phyloP scores from a whole-genome alignment of 78 protist genomes.

The Chrysochromulina parva region DNA sequence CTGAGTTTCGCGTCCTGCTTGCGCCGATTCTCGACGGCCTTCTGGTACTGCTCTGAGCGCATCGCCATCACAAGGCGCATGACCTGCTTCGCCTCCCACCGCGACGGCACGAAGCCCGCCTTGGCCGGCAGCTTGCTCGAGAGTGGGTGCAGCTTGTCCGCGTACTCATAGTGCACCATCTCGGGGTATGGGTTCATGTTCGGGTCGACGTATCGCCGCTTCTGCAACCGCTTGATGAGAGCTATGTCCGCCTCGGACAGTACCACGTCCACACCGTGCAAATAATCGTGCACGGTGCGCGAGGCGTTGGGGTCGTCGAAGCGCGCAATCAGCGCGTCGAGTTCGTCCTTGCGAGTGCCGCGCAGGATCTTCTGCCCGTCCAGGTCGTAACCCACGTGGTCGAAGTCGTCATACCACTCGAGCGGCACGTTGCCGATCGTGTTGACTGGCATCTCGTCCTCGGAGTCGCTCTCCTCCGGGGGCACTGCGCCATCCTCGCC shows the following conservation, averaged over 20 bases:
- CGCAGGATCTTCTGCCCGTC: conserved; percentile 83
- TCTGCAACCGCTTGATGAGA: conserved; percentile 69
- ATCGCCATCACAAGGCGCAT: conserved; percentile 67
- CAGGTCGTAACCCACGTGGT: conserved; percentile 94
- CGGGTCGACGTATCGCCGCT: conserved; percentile 14
- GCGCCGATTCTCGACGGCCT: not conserved
- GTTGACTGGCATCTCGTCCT: conserved; percentile 5
- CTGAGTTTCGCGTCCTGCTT: not conserved
- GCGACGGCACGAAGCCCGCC: conserved; percentile 75
- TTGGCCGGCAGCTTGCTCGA: conserved; percentile 70
- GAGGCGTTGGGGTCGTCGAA: conserved; percentile 48
- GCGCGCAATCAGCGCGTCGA: conserved; percentile 70
- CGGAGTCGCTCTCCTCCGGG: conserved; percentile 17
- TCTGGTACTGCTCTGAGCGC: conserved; percentile 17
- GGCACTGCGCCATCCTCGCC: conserved; percentile 29
- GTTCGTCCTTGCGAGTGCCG: conserved; percentile 53
- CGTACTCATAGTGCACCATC: not conserved
- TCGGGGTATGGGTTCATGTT: conserved; percentile 13
- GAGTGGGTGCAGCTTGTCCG: conserved; percentile 61
- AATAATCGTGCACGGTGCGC: not conserved
- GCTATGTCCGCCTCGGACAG: conserved; percentile 76
- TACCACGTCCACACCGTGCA: conserved; percentile 69
- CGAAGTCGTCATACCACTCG: conserved; percentile 92
- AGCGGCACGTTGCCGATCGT: conserved; percentile 84
- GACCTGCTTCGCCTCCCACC: conserved; percentile 67